Evolutionary conservation across 2,329 filamentous ascomycete species (phyloP).

Genomic region (Pseudophaeomoniella oleicola): DNA sequence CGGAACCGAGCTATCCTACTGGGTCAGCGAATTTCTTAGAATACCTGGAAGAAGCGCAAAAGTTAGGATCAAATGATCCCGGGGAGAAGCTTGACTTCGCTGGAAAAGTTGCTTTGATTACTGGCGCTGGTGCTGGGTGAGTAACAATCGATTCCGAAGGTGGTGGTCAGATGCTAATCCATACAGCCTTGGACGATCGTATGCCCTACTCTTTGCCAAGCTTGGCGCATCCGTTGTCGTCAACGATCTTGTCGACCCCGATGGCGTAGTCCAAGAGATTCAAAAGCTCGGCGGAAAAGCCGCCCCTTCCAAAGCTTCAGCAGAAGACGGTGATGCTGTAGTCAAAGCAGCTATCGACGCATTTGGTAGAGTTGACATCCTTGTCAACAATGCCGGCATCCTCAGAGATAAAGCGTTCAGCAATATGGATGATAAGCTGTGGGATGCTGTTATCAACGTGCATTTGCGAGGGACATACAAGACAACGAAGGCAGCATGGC

Average conservation of each 20-base stretch:
- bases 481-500: slow-evolving; percentile 93
- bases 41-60: slow-evolving; percentile 69
- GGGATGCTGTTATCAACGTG: slow-evolving; percentile 84
- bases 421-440: slow-evolving; percentile 93
- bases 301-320: slow-evolving; percentile 82
- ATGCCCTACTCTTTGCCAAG: slow-evolving; percentile 76
- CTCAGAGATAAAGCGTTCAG: slow-evolving; percentile 93
- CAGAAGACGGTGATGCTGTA: slow-evolving; percentile 80
- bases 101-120: slow-evolving; percentile 74
- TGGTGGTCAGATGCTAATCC: slow-evolving; percentile 13
- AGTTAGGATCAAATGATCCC: slow-evolving; percentile 56
- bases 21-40: slow-evolving; percentile 80
- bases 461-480: slow-evolving; percentile 94
- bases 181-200: slow-evolving; percentile 68
- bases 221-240: slow-evolving; percentile 76
- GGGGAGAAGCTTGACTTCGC: slow-evolving; percentile 67
- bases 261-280: slow-evolving; percentile 83
- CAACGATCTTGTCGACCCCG: slow-evolving; percentile 89
- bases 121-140: slow-evolving; percentile 69
- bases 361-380: slow-evolving; percentile 83
- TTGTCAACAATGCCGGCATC: slow-evolving; percentile 97
- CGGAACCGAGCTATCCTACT: slow-evolving; percentile 63
- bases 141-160: slow-evolving; percentile 11
- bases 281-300: slow-evolving; percentile 79
- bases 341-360: slow-evolving; percentile 88